Evolutionary conservation across 2,329 filamentous ascomycete genomes (phyloP).

Genomic region (Chaetothyriales sp.): DNA sequence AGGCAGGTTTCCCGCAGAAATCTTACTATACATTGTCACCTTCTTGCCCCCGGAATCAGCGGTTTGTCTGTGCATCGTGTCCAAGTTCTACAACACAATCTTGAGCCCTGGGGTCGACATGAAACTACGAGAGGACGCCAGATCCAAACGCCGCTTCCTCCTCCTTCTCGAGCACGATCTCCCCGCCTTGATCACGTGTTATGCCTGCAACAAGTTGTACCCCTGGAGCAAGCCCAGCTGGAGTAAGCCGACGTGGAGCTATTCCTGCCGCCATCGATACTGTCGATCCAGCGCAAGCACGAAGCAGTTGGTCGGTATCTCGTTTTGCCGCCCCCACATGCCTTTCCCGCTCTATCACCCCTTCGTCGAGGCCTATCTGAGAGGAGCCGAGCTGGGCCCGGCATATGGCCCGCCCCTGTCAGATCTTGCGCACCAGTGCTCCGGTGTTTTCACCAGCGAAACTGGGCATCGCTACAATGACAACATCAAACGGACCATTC

Average conservation of each 20-base stretch:
- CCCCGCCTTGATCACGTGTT: slow-evolving; percentile 3
- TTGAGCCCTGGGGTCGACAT: neutral
- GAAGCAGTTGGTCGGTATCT: neutral
- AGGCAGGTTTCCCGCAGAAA: slow-evolving; percentile 1
- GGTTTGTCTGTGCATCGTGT: slow-evolving; percentile 1
- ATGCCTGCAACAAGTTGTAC: slow-evolving; percentile 3
- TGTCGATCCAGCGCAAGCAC: neutral
- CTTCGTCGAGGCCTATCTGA: slow-evolving; percentile 2
- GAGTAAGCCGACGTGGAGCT: neutral
- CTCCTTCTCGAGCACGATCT: slow-evolving; percentile 5
- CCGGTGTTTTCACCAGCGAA: neutral
- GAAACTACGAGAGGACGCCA: neutral
- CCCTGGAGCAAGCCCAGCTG: neutral
- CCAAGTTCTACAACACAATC: slow-evolving; percentile 2
- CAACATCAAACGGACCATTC: neutral
- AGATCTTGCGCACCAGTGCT: slow-evolving; percentile 2
- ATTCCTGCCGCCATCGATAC: neutral
- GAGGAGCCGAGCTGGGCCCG: slow-evolving; percentile 4
- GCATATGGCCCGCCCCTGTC: slow-evolving; percentile 4
- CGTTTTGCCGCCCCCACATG: slow-evolving; percentile 1
- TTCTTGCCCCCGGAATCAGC: slow-evolving; percentile 4
- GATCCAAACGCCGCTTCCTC: slow-evolving; percentile 3
- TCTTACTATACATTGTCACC: slow-evolving; percentile 3
- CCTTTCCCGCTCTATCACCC: neutral
- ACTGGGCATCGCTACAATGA: neutral